These are phyloP conservation scores for Fusarium transvaalense DNA, from an alignment of 2,329 filamentous ascomycete species.

Conservation along the genomic window DNA sequence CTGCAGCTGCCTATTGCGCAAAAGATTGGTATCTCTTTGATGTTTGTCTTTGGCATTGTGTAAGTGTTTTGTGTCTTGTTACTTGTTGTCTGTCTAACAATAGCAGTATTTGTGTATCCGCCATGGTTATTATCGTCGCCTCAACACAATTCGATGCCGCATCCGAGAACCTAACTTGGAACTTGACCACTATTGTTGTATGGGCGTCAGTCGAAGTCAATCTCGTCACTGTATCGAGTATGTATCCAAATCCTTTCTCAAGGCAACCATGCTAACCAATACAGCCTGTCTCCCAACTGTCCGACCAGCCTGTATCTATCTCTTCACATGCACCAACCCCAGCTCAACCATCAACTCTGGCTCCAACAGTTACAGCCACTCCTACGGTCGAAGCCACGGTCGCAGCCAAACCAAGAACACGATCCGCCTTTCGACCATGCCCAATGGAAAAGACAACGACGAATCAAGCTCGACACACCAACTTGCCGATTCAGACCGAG, in stretches of 20 bases:
- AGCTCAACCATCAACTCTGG: conserved; percentile 31
- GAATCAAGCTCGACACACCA: conserved; percentile 44
- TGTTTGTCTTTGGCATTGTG: conserved; percentile 51
- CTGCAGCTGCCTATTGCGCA: conserved; percentile 47
- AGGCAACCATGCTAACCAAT: fast-evolving
- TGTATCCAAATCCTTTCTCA: fast-evolving
- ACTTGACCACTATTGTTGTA: conserved; percentile 38
- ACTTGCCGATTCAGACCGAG: conserved; percentile 30
- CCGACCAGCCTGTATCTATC: conserved; percentile 37
- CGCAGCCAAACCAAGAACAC: conserved; percentile 43
- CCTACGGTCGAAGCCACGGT: conserved; percentile 21
- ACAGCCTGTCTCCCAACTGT: conserved; percentile 43
- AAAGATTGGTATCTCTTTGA: conserved; percentile 46
- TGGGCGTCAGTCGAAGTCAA: conserved; percentile 47
- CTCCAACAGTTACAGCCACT: conserved; percentile 29
- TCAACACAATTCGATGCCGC: conserved; percentile 30
- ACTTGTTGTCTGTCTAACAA: fast-evolving
- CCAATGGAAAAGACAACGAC: conserved; percentile 31
- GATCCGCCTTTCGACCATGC: conserved; percentile 33
- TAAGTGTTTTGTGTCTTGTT: conserved; percentile 20
- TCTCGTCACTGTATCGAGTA: conserved; percentile 44
- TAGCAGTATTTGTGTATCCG: conserved; percentile 36
- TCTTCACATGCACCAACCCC: conserved; percentile 36
- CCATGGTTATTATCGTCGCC: conserved; percentile 39
- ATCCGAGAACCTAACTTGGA: conserved; percentile 41